phyloP scores from a whole-genome alignment of 495 filamentous ascomycete genomes.

The Articulospora tetracladia region DNA sequence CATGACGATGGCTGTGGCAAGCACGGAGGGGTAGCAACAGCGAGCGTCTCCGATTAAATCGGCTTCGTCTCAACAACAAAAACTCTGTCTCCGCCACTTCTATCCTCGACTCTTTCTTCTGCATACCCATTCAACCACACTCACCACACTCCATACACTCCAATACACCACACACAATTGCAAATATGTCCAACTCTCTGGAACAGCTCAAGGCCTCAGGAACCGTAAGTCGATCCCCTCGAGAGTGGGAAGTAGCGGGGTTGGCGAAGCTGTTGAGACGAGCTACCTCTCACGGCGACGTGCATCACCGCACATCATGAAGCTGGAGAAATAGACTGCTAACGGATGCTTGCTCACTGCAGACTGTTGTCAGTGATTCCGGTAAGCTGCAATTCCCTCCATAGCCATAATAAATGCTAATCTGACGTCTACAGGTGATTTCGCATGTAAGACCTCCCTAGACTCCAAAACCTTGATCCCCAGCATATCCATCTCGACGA shows the following conservation, averaged over 20 bases:
- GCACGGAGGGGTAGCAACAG: not conserved
- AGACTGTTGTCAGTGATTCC: constrained; percentile 95
- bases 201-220: constrained; percentile 95
- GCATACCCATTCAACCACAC: constrained; percentile 5
- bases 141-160: not conserved
- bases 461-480: not conserved
- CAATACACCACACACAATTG: constrained; percentile 13
- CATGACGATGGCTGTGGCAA: constrained; percentile 11
- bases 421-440: constrained; percentile 54
- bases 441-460: constrained; percentile 59
- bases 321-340: constrained; percentile 12
- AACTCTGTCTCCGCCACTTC: constrained; percentile 14
- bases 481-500: not conserved
- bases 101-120: not conserved
- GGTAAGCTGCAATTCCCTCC: constrained; percentile 52
- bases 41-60: not conserved
- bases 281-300: not conserved
- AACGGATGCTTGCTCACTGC: constrained; percentile 4
- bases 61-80: constrained; percentile 13
- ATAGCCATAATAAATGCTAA: constrained; percentile 11
- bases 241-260: not conserved
- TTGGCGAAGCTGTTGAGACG: not conserved
- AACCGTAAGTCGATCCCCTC: constrained; percentile 64
- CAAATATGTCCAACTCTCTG: constrained; percentile 77
- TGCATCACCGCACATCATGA: not conserved